phyloP scores from a whole-genome alignment of 2,329 filamentous ascomycete genomes.

The Hypomyces perniciosus region DNA sequence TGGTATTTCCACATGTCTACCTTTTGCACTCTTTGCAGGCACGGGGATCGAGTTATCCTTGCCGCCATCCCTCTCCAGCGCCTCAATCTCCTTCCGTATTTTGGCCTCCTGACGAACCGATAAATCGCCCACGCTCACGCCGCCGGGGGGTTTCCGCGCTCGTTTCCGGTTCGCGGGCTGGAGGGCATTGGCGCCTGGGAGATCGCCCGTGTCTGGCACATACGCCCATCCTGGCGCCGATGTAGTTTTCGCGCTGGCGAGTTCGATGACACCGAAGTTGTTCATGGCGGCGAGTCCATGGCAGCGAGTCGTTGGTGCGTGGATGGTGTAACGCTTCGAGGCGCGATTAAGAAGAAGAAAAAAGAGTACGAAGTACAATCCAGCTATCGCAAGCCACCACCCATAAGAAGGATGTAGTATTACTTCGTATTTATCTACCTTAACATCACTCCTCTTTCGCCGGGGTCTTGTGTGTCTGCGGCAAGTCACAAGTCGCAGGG shows the following conservation, averaged over 20 bases:
- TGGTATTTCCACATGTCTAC: conserved; percentile 22
- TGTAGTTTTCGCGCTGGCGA: conserved; percentile 64
- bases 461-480: no score
- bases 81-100: conserved; percentile 72
- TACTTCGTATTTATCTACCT: no score
- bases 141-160: conserved; percentile 51
- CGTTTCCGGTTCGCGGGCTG: conserved; percentile 62
- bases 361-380: neutral
- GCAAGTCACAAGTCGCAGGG: no score
- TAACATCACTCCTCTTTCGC: no score
- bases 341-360: neutral
- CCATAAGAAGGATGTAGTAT: no score
- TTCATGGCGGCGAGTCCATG: conserved; percentile 40
- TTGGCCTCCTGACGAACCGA: conserved; percentile 79
- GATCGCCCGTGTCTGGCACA: conserved; percentile 66
- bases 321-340: neutral
- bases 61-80: conserved; percentile 75
- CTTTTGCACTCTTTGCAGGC: conserved; percentile 46
- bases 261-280: conserved; percentile 74
- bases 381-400: neutral
- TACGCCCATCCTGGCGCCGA: conserved; percentile 87
- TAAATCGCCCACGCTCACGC: conserved; percentile 55
- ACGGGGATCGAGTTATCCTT: conserved; percentile 67
- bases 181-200: conserved; percentile 46
- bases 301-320: neutral